Base-by-base conservation (phyloP, 257 asterid genomes). In the Solanum pinnatisectum region DNA sequence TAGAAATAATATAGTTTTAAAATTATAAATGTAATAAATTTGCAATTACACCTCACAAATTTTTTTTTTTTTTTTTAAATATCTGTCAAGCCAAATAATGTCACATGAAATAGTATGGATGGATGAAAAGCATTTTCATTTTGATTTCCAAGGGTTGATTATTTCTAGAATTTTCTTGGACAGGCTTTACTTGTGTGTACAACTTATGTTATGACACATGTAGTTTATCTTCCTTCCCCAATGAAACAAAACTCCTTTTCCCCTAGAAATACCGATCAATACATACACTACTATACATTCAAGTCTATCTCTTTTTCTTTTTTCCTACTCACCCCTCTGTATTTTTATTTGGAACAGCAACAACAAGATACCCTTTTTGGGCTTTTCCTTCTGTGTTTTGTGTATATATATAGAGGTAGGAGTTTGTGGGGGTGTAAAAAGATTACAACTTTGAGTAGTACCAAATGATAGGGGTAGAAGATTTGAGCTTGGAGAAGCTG, bases 401-500 rank as follows among this genome's bases (percentile, higher is more conserved):
- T 71, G 13, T 73, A 5, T 74, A 37, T 74, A 37, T 23, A 77
- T n/a, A 77, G 32, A 77, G 60, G 56, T 77, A 20, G 30, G 16
- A 33, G 79, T 72, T 72, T 32, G 36, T 68, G 22, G 10, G 32
- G 33, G 36, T 12, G 27, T 8, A 22, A 14, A 40, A 79, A 79
- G 84, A 35, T 18, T 27, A 44, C 39, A 81, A 59, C 32, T 59
- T 77, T 84, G 89, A 56, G 59, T 84, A 56, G 59, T 63, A 15
- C 3, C 33, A 27, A 44, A 89, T 78, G 90, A 88, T 85, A 87
- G 90, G 71, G 3, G 90, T 88, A 4, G 98, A 88, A 87, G 92
- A 92, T 72, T 87, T 85, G 90, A 93, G 91, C 90, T 94, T 97
- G 78, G 96, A 92, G 92, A 94, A 94, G 91, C 88, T 95, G 92